Evolutionary conservation across 2,329 filamentous ascomycete genomes (phyloP), one percentile per base, ranked within the genome.

Genomic region (Trichoderma sp.): DNA sequence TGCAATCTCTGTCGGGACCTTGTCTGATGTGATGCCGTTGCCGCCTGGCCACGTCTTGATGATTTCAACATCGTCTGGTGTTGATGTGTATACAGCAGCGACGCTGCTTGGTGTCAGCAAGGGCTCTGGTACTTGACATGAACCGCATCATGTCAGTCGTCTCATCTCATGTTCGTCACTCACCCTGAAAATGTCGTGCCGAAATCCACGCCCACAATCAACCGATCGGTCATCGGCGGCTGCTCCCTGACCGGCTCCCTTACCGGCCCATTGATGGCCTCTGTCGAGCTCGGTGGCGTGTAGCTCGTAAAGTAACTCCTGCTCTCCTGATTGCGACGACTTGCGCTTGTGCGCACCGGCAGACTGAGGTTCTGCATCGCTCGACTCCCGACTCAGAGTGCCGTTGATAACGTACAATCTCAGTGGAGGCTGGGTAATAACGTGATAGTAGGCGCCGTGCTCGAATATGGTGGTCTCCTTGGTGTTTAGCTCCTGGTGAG

Each of bases 1-100:
- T 69, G 90, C 88, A 62, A 93, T 89, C 75, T 93, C 90, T 15
- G 90, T 92, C 1, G 91, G 90, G 2, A 93, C 90, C 80, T 94
- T 94, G 80, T 94, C 90, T 43, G 90, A 92, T n/a, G 91, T 93
- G 77, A 93, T 92, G 71, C 90, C 90, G 73, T 93, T 93, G 30
- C 90, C 90, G 28, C 91, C 91, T 0, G 91, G 90, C 91, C 91
- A 94, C 15, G 86, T 89, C 79, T 92, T 93, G 79, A 93, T 92
- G 71, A 93, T 91, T 74, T 93, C 90, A 65, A 93, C 82, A 74
- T 93, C 90, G 74, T 93, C 90, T 14, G 90, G 90, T 1, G 87
- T 91, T 4, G 87, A 89, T 15, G 88, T 90, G 71, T 92, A 91
- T 4, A 91, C 88, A 34, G 88, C 87, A 7, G 90, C 89, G 66